Percentiles rank a stretch among this genome's conserved stretches.
Evolutionary conservation across 441 rosid species (phyloP).

Genomic region (Pelargonium citronellum): DNA sequence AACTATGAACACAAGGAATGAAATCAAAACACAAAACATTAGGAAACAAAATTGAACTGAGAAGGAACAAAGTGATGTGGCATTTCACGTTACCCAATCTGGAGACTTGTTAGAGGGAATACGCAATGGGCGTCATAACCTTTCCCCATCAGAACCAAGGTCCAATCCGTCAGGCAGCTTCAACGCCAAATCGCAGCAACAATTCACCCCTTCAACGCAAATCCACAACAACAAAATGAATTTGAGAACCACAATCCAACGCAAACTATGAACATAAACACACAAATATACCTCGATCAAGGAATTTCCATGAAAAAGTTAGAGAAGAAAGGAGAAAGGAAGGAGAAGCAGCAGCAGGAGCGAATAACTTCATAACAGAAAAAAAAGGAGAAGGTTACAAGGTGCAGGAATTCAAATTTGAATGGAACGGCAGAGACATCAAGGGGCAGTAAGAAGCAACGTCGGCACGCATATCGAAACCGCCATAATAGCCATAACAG

Average conservation of each 20-base stretch:
- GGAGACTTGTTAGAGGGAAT: slow-evolving; percentile 7
- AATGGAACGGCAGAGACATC: slow-evolving; percentile 8
- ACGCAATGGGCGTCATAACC: slow-evolving; percentile 3
- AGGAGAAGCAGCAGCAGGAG: background rate
- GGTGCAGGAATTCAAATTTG: background rate
- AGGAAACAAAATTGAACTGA: background rate
- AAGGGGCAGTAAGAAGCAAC: slow-evolving; percentile 6
- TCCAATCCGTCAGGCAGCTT: background rate
- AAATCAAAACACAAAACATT: background rate
- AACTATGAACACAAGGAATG: background rate
- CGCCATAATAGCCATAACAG: slow-evolving; percentile 5
- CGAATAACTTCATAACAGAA: slow-evolving; percentile 7
- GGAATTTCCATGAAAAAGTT: background rate
- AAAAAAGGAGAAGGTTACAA: background rate
- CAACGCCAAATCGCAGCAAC: background rate
- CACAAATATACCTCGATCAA: slow-evolving; percentile 1
- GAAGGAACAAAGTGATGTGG: background rate
- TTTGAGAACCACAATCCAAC: background rate
- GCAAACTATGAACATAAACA: background rate
- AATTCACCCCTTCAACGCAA: background rate
- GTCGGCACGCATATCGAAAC: slow-evolving; percentile 7
- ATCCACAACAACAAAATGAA: background rate
- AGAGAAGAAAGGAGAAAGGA: background rate
- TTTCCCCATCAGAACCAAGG: slow-evolving; percentile 3
- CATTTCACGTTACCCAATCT: slow-evolving; percentile 9